A percentile compares a stretch with the other conserved stretches of the same genome.
These are phyloP conservation scores for Fusarium domesticum DNA, from an alignment of 2,329 filamentous ascomycete species.

Conservation along the genomic window DNA sequence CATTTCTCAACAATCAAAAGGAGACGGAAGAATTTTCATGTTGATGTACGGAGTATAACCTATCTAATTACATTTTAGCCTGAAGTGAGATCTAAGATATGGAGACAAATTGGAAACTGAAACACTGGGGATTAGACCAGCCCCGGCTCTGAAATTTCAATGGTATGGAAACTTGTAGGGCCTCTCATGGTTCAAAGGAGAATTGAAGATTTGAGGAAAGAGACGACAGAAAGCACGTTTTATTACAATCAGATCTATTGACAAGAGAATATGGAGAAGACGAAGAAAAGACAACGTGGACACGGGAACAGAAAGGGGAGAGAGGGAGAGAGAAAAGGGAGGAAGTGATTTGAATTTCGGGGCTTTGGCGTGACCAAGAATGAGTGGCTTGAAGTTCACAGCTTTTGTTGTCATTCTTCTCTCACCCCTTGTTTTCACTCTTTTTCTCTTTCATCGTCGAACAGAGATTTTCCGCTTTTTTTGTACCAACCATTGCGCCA, in stretches of 20 bases:
- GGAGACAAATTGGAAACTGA: background rate
- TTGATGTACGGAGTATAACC: background rate
- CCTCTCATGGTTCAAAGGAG: background rate
- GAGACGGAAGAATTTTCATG: too few species aligned
- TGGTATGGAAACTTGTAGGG: background rate
- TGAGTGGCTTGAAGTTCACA: background rate
- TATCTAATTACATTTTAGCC: too few species aligned
- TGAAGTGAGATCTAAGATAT: background rate
- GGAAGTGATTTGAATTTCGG: constrained; percentile 1
- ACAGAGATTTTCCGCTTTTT: too few species aligned
- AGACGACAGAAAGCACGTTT: background rate
- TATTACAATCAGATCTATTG: too few species aligned
- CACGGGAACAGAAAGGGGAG: background rate
- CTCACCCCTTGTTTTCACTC: background rate
- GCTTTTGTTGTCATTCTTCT: background rate
- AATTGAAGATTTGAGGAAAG: background rate
- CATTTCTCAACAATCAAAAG: too few species aligned
- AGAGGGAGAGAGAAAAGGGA: background rate
- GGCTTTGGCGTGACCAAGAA: background rate
- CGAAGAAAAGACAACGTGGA: too few species aligned
- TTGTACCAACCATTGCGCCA: too few species aligned
- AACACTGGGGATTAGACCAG: background rate
- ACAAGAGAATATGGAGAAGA: too few species aligned
- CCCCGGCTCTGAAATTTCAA: background rate
- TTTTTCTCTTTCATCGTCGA: too few species aligned